Conservation (phyloP, 305 asterid species). For the Striga hermonthica region DNA sequence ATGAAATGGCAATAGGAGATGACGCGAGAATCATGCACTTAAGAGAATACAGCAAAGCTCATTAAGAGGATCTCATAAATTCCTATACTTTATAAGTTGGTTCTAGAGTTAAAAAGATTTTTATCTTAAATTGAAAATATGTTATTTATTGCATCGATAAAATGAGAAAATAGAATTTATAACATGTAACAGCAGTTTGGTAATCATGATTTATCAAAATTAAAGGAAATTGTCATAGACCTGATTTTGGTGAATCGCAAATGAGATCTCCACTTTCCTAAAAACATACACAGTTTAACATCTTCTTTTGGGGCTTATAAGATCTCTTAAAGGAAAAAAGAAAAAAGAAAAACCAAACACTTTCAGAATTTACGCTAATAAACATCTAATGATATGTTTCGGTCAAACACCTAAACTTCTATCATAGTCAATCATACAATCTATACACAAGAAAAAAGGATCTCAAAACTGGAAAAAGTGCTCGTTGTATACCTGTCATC, state of each 20-base stretch:
- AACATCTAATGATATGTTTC: not conserved
- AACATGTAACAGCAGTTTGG: not conserved
- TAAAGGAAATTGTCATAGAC: not conserved
- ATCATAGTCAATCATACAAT: not conserved
- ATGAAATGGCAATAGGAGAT: not conserved
- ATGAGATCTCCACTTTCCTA: not conserved
- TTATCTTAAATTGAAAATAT: not conserved
- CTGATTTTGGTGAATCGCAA: not conserved
- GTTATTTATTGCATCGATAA: not conserved
- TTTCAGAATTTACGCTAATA: not conserved
- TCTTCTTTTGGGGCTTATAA: not conserved
- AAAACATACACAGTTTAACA: not conserved
- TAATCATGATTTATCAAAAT: not conserved
- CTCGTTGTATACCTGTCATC: slow-evolving; percentile 37
- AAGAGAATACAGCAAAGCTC: too few relatives aligned
- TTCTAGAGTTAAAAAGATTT: not conserved
- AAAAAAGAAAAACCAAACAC: not conserved
- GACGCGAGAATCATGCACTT: not conserved
- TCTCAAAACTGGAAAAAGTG: not conserved
- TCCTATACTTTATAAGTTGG: too few relatives aligned
- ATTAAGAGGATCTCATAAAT: not conserved
- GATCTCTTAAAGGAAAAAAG: not conserved
- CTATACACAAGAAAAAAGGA: slow-evolving; percentile 5
- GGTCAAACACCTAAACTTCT: slow-evolving; percentile 2
- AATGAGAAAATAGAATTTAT: too few relatives aligned